Evolutionary conservation across 208 protist species (phyloP).

Genomic region (Leishmania mexicana): DNA sequence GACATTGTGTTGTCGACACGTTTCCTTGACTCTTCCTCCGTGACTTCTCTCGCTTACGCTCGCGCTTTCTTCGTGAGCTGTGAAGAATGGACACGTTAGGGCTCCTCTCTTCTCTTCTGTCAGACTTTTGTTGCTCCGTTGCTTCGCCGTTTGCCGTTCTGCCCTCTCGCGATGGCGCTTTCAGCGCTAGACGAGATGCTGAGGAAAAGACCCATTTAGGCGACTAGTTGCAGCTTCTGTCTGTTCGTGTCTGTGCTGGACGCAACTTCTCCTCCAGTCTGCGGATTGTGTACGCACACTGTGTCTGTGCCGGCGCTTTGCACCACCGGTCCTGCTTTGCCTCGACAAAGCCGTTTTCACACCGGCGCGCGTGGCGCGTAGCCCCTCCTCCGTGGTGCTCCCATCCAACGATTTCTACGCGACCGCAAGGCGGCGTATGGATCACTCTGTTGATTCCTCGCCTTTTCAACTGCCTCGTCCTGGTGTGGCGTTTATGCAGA

Average conservation of each 20-base stretch:
- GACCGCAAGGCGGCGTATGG: background rate
- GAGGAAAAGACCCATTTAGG: background rate
- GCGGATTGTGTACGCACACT: background rate
- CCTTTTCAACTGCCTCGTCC: background rate
- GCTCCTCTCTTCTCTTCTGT: background rate
- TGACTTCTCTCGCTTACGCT: background rate
- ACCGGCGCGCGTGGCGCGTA: background rate
- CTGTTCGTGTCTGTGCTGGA: background rate
- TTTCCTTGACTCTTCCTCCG: background rate
- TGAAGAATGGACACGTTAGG: background rate
- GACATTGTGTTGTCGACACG: background rate
- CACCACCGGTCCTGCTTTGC: background rate
- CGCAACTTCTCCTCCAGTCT: background rate
- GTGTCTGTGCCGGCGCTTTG: background rate
- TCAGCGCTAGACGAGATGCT: background rate
- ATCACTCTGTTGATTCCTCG: background rate
- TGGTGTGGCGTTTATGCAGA: background rate
- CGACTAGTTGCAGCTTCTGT: background rate
- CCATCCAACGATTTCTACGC: background rate
- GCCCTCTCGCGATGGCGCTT: background rate
- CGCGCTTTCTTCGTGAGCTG: background rate
- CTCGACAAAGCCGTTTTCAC: background rate
- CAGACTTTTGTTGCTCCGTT: background rate
- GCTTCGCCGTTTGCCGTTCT: background rate
- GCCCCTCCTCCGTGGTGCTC: background rate